These are phyloP conservation scores for Proliferodiscus dingleyae DNA, from an alignment of 2,329 filamentous ascomycete genomes.

Conservation along the genomic window DNA sequence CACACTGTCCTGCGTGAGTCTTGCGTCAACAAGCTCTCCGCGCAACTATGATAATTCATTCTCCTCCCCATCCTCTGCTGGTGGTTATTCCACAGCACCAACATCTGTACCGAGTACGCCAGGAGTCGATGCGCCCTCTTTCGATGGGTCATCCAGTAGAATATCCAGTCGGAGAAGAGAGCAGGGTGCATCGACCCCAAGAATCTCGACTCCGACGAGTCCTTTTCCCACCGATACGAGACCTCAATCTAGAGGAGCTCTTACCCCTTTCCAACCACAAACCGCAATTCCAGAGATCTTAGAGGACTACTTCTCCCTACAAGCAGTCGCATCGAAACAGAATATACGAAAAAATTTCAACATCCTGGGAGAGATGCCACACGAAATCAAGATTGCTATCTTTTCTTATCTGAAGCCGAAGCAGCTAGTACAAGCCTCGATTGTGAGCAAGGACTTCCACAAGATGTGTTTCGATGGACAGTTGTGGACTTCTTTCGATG, in stretches of 20 bases:
- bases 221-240: constrained; percentile 18
- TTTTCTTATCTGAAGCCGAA: constrained; percentile 72
- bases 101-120: constrained; percentile 26
- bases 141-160: constrained; percentile 19
- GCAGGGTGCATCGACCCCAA: constrained; percentile 13
- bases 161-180: constrained; percentile 21
- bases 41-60: constrained; percentile 25
- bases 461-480: constrained; percentile 90
- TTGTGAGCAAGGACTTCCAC: constrained; percentile 74
- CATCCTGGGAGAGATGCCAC: constrained; percentile 77
- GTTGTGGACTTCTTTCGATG: constrained; percentile 81
- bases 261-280: constrained; percentile 15
- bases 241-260: constrained; percentile 16
- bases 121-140: constrained; percentile 23
- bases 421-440: constrained; percentile 73
- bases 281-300: constrained; percentile 25
- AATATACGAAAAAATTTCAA: constrained; percentile 43
- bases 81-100: constrained; percentile 28
- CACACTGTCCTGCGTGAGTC: constrained; percentile 29
- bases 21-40: constrained; percentile 25
- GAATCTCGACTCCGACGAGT: constrained; percentile 21
- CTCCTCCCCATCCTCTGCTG: constrained; percentile 20
- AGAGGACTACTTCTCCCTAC: constrained; percentile 31
- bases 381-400: constrained; percentile 75
- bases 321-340: constrained; percentile 12